phyloP scores from a whole-genome alignment of 352 stramenopile species.

The Phytophthora aleatoria region DNA sequence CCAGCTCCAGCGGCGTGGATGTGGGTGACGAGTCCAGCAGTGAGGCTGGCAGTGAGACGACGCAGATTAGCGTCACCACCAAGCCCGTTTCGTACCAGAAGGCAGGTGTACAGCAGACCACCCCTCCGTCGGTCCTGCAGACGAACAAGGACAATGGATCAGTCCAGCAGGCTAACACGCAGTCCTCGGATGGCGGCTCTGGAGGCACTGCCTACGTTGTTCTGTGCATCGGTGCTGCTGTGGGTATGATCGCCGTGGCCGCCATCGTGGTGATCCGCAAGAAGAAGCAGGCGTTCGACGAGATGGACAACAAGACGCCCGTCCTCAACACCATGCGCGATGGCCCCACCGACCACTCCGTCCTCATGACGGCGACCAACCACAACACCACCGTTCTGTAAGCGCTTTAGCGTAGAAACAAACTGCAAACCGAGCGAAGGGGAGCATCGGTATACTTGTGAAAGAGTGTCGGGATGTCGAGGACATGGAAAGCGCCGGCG shows the following conservation, averaged over 20 bases:
- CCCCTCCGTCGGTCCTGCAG: constrained; percentile 12
- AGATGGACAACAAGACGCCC: constrained; percentile 63
- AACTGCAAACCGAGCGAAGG: not conserved
- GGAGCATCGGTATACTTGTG: constrained; percentile 8
- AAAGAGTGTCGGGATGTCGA: constrained; percentile 20
- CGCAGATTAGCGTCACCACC: constrained; percentile 4
- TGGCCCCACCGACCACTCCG: constrained; percentile 25
- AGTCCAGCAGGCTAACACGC: constrained; percentile 37
- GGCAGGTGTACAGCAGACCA: constrained; percentile 10
- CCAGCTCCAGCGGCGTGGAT: constrained; percentile 19
- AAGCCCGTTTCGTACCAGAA: constrained; percentile 22
- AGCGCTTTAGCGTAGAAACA: constrained; percentile 11
- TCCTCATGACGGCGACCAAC: constrained; percentile 59
- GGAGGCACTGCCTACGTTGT: constrained; percentile 21
- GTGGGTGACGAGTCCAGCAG: constrained; percentile 24
- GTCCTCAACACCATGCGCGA: constrained; percentile 23
- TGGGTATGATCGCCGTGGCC: constrained; percentile 42
- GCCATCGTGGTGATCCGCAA: constrained; percentile 56
- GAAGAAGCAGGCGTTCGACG: constrained; percentile 64
- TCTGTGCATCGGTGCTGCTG: constrained; percentile 22
- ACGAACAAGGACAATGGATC: constrained; percentile 19
- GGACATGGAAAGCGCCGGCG: not conserved
- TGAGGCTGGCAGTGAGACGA: constrained; percentile 3
- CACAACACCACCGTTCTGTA: constrained; percentile 50
- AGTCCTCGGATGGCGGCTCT: constrained; percentile 10